A percentile compares a stretch with the other conserved stretches of the same genome.
Conservation (phyloP, 192 early-diverging fungal species). For the Allomyces macrogynus region DNA sequence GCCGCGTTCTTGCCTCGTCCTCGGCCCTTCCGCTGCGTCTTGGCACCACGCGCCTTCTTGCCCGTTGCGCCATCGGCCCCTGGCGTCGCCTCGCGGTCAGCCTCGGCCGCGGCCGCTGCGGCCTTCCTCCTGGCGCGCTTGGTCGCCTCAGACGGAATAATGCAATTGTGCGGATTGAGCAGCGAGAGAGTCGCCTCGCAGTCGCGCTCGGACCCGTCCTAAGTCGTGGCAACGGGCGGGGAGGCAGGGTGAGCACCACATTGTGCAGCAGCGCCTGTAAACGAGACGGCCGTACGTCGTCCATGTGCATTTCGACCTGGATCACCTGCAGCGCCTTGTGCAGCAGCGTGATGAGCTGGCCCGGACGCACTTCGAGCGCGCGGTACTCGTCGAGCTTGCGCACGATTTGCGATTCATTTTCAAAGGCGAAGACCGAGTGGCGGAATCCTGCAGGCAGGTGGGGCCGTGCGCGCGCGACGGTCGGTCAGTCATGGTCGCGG, state of each 20-base stretch:
- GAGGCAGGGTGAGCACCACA: not conserved
- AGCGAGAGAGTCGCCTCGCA: conserved; percentile 52
- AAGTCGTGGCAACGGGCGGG: not conserved
- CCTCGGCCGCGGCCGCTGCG: too few species aligned
- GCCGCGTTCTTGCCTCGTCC: too few species aligned
- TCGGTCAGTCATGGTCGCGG: not conserved
- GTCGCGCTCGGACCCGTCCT: conserved; percentile 59
- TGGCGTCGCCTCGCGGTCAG: too few species aligned
- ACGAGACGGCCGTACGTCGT: not conserved
- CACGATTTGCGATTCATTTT: conserved; percentile 57
- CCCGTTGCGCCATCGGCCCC: too few species aligned
- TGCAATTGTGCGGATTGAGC: conserved; percentile 41
- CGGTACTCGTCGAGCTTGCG: conserved; percentile 25
- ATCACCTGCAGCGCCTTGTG: conserved; percentile 83
- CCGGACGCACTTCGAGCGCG: conserved; percentile 49
- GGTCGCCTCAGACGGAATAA: too few species aligned
- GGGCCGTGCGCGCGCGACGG: not conserved
- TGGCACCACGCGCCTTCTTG: too few species aligned
- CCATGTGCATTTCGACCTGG: conserved; percentile 46
- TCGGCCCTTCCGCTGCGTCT: too few species aligned
- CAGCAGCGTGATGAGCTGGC: conserved; percentile 60
- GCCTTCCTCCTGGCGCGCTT: too few species aligned
- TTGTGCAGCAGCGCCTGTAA: not conserved
- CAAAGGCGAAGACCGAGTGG: conserved; percentile 68
- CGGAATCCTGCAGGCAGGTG: conserved; percentile 40